These are phyloP conservation scores for Raffaelea ambrosiae DNA, from an alignment of 2,329 filamentous ascomycete genomes.

Conservation along the genomic window DNA sequence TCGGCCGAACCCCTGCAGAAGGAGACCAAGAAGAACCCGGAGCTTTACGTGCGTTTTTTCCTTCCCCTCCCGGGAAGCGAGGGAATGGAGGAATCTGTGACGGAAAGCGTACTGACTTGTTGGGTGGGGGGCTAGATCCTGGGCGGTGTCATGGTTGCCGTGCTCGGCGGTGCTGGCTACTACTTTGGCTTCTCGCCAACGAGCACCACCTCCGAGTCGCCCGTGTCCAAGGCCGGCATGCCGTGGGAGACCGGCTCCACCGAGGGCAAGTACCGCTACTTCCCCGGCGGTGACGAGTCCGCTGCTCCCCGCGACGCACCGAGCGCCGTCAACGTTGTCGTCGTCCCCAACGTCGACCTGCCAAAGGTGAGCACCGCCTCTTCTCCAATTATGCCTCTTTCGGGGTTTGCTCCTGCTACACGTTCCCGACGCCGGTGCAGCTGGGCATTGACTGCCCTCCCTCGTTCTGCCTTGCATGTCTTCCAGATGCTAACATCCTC, in stretches of 20 bases:
- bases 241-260: conserved; percentile 73
- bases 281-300: conserved; percentile 75
- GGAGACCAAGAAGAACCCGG: conserved; percentile 48
- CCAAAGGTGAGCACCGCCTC: conserved; percentile 81
- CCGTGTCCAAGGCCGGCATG: conserved; percentile 69
- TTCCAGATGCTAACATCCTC: no score
- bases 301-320: conserved; percentile 79
- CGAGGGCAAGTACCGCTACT: conserved; percentile 66
- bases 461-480: no score
- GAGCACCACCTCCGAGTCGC: conserved; percentile 69
- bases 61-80: neutral
- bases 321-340: conserved; percentile 88
- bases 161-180: conserved; percentile 82
- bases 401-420: no score
- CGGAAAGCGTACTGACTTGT: neutral
- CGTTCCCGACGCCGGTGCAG: no score
- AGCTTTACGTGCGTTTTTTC: conserved; percentile 33
- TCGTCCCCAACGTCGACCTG: conserved; percentile 87
- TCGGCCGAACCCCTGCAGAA: conserved; percentile 40
- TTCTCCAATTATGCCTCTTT: no score
- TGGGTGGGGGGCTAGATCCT: conserved; percentile 64
- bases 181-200: conserved; percentile 85
- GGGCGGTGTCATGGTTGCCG: conserved; percentile 80
- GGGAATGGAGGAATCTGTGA: neutral
- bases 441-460: no score